phyloP scores from a whole-genome alignment of 2,329 filamentous ascomycete genomes.

The Clarireedia monteithiana region DNA sequence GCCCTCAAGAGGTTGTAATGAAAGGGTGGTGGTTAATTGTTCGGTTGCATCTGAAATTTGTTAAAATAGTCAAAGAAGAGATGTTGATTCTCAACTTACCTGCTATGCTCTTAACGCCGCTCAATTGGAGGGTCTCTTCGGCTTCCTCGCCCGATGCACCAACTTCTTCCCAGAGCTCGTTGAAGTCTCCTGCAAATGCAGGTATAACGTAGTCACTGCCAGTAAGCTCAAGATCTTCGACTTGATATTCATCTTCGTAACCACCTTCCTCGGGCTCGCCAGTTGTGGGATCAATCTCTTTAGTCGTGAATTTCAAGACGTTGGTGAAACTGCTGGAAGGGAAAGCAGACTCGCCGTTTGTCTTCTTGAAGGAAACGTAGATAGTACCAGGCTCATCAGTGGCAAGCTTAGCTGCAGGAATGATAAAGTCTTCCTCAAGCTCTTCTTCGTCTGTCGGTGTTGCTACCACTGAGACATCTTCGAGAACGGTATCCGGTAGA shows the following conservation, averaged over 20 bases:
- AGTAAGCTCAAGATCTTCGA: slow-evolving; percentile 83
- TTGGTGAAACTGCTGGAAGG: slow-evolving; percentile 81
- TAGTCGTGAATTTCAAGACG: slow-evolving; percentile 91
- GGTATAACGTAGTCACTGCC: slow-evolving; percentile 93
- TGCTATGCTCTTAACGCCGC: slow-evolving; percentile 83
- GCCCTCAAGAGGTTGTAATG: slow-evolving; percentile 87
- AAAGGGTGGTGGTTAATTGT: slow-evolving; percentile 76
- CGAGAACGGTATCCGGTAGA: slow-evolving; percentile 78
- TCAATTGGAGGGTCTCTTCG: slow-evolving; percentile 83
- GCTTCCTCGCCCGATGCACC: slow-evolving; percentile 84
- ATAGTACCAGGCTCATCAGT: slow-evolving; percentile 87
- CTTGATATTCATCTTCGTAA: slow-evolving; percentile 97
- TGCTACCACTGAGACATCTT: slow-evolving; percentile 79
- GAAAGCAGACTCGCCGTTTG: slow-evolving; percentile 67
- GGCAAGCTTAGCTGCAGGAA: slow-evolving; percentile 73
- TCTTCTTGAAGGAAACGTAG: slow-evolving; percentile 90
- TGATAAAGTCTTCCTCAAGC: slow-evolving; percentile 86
- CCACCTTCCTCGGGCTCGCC: slow-evolving; percentile 84
- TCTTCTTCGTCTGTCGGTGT: slow-evolving; percentile 76
- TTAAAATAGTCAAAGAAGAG: slow-evolving; percentile 21
- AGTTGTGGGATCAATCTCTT: slow-evolving; percentile 95
- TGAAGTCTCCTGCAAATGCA: slow-evolving; percentile 89
- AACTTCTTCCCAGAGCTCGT: slow-evolving; percentile 90
- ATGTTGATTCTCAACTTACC: slow-evolving; percentile 44
- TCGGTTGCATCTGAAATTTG: slow-evolving; percentile 71